Evolutionary conservation across 208 protist species (phyloP).

Genomic region (Novymonas esmeraldas): DNA sequence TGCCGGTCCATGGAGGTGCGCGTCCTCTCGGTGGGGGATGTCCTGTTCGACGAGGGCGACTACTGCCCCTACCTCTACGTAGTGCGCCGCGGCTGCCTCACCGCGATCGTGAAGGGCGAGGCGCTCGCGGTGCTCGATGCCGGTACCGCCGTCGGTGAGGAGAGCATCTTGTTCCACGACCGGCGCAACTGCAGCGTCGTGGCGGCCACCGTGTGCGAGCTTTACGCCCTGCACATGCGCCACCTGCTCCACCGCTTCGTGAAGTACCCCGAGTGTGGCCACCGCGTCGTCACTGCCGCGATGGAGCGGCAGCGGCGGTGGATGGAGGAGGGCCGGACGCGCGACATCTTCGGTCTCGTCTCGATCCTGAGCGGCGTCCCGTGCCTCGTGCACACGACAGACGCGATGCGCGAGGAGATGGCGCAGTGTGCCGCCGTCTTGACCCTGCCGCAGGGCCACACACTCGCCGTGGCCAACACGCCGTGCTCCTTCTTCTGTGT

Average conservation of each 20-base stretch:
- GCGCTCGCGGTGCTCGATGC: slow-evolving; percentile 63
- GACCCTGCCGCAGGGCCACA: slow-evolving; percentile 52
- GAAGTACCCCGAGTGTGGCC: slow-evolving; percentile 61
- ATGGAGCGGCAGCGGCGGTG: slow-evolving; percentile 59
- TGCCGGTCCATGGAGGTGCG: slow-evolving; percentile 68
- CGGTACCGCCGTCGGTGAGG: slow-evolving; percentile 78
- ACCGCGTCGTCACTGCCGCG: slow-evolving; percentile 46
- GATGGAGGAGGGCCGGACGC: slow-evolving; percentile 70
- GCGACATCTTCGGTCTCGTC: slow-evolving; percentile 70
- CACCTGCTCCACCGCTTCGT: slow-evolving; percentile 52
- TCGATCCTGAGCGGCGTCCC: slow-evolving; percentile 74
- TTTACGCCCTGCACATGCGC: slow-evolving; percentile 75
- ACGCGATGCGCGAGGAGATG: slow-evolving; percentile 65
- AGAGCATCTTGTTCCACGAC: slow-evolving; percentile 81
- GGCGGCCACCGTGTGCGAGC: slow-evolving; percentile 70
- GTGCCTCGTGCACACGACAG: slow-evolving; percentile 84
- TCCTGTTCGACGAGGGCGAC: slow-evolving; percentile 68
- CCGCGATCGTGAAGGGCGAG: slow-evolving; percentile 68
- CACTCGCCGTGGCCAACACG: slow-evolving; percentile 42
- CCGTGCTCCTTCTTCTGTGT: slow-evolving; percentile 75
- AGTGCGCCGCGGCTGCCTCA: slow-evolving; percentile 75
- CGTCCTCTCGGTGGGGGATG: slow-evolving; percentile 76
- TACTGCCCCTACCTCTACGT: slow-evolving; percentile 80
- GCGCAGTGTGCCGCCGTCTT: slow-evolving; percentile 46
- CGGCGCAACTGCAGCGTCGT: slow-evolving; percentile 75